These are phyloP conservation scores for Aquilaria yunnanensis DNA, from an alignment of 345 rosid species.

Conservation along the genomic window DNA sequence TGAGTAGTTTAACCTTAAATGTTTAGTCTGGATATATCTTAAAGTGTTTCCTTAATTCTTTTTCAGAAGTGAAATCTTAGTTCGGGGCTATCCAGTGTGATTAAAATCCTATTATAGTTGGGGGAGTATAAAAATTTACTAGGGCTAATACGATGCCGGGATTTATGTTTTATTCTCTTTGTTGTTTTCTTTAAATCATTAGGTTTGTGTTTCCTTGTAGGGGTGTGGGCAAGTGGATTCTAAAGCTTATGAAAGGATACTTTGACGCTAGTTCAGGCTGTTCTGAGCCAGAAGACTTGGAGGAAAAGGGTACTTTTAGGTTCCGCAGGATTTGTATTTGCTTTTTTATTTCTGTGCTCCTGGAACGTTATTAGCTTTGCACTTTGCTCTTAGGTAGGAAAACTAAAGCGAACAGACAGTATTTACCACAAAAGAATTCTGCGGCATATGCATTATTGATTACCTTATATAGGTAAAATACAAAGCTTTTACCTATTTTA, in stretches of 20 bases:
- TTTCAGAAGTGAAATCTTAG: background rate
- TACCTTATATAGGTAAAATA: conserved; percentile 58
- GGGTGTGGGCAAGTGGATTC: conserved; percentile 92
- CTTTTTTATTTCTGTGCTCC: conserved; percentile 5
- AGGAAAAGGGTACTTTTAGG: conserved; percentile 29
- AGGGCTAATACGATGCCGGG: background rate
- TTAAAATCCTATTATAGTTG: background rate
- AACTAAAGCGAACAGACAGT: conserved; percentile 42
- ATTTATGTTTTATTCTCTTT: background rate
- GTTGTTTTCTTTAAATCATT: conserved; percentile 8
- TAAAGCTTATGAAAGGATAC: conserved; percentile 59
- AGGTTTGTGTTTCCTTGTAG: conserved; percentile 29
- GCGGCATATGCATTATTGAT: conserved; percentile 84
- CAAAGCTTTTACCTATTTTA: background rate
- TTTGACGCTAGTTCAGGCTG: conserved; percentile 34
- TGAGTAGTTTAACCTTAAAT: background rate
- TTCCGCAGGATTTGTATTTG: conserved; percentile 5
- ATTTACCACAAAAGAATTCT: conserved; percentile 74
- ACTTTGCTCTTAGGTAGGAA: conserved; percentile 32
- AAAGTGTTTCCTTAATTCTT: background rate
- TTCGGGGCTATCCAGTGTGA: background rate
- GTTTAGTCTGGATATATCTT: background rate
- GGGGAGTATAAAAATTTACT: background rate
- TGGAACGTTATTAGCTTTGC: conserved; percentile 4
- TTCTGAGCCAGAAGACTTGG: conserved; percentile 54